Conservation (phyloP, 2,329 filamentous ascomycete genomes). For the Colletotrichum theobromicola region DNA sequence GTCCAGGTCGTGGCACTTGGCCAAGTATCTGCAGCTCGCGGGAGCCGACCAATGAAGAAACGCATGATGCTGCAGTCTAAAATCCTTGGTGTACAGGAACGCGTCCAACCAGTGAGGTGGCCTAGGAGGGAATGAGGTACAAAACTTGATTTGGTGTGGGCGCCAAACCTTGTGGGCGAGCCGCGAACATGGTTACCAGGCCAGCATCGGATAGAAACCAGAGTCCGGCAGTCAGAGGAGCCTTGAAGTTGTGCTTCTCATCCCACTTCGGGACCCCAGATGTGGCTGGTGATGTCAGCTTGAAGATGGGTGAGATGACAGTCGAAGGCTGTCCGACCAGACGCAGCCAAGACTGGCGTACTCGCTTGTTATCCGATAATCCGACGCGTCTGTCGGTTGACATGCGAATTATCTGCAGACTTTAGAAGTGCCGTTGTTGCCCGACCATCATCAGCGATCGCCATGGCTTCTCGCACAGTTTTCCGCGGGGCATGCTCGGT, state of each 20-base stretch:
- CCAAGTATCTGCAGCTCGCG: background rate
- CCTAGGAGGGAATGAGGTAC: background rate
- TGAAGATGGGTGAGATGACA: background rate
- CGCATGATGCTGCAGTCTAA: background rate
- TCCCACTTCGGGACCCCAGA: background rate
- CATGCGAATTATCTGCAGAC: background rate
- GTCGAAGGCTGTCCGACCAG: background rate
- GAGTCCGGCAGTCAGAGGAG: background rate
- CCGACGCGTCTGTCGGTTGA: background rate
- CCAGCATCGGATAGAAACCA: background rate
- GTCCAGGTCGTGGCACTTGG: slow-evolving; percentile 16
- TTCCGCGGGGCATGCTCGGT: slow-evolving; percentile 1
- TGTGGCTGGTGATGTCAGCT: background rate
- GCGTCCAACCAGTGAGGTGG: slow-evolving; percentile 10
- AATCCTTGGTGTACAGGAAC: slow-evolving; percentile 16
- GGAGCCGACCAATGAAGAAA: slow-evolving; percentile 1
- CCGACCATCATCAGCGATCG: background rate
- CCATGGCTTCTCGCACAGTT: background rate
- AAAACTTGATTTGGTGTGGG: slow-evolving; percentile 18
- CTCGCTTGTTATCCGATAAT: background rate
- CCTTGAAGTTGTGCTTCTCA: background rate
- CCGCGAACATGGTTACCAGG: background rate
- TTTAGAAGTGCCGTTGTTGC: slow-evolving; percentile 7
- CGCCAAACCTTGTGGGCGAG: background rate
- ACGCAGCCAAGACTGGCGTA: background rate